Base-by-base conservation (phyloP, 2,329 filamentous ascomycete species). In the Pseudocercospora cruenta region DNA sequence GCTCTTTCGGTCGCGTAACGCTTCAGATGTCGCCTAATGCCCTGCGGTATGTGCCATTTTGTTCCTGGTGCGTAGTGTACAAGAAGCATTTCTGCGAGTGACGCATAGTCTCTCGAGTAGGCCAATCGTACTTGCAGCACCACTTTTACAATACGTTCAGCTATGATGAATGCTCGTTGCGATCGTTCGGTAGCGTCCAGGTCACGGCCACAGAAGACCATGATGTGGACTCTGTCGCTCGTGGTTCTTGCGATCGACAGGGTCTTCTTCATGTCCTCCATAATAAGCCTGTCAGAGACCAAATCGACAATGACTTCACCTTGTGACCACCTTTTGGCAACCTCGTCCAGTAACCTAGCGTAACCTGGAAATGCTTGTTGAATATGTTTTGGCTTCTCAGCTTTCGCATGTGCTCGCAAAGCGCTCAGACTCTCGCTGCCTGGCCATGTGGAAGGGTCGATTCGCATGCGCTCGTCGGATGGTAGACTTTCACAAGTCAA, bases 61-160 rank as follows among this genome's bases (percentile, higher is more conserved):
- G 22, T n/a, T 7, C 26, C 16, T 4, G 8, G n/a, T 26, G 24
- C 19, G n/a, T 14, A 22, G 3, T 60, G 24, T 9, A 43, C 19
- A 14, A 64, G 54, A 4, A 64, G 58, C 28, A 64, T 26, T 21
- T 60, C 62, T 28, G 57, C 36, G 19, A 64, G 62, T 12, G 45
- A 47, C 21, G 57, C 57, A 33, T 64, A 10, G 43, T 55, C 62
- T 47, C 47, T 33, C 16, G 57, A 55, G 16, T 60, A 47, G 7
- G 14, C 45, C 19, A 64, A 26, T 14, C 59, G 59, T 9, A 24
- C 31, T 24, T 64, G 55, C 54, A 58, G 33, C 43, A 39, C 31
- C 8, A 33, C 24, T 24, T 49, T 39, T 4, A 60, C 57, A 5
- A 64, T 58, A n/a, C 84, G 80, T 71, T 73, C 71, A n/a, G 70